Conservation (phyloP, 2,329 filamentous ascomycete genomes). For the Aspergillus piperis region DNA sequence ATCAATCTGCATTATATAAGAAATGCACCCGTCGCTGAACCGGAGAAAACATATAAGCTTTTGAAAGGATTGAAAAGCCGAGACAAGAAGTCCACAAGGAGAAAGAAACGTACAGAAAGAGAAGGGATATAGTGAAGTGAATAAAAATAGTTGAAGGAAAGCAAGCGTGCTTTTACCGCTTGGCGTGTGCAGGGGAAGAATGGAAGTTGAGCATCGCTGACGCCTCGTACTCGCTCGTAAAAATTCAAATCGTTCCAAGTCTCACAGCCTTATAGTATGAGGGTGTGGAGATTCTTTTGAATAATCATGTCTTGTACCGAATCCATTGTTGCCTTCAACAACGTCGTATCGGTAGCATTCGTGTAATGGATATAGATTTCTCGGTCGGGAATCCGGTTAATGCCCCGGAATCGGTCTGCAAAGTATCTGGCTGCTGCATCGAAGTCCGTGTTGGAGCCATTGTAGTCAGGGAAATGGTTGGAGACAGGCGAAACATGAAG, state of each 20-base stretch:
- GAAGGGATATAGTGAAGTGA: background rate
- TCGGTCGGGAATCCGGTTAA: conserved; percentile 65
- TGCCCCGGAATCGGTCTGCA: conserved; percentile 74
- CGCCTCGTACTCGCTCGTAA: conserved; percentile 23
- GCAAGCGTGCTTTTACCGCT: conserved; percentile 21
- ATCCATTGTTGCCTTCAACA: conserved; percentile 83
- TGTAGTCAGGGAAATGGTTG: conserved; percentile 77
- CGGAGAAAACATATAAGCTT: conserved; percentile 24
- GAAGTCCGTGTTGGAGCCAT: conserved; percentile 69
- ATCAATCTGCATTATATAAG: conserved; percentile 37
- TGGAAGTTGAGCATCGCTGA: conserved; percentile 18
- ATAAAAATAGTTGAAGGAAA: background rate
- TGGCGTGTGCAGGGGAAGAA: conserved; percentile 20
- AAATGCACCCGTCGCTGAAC: conserved; percentile 29
- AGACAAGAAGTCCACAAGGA: conserved; percentile 13
- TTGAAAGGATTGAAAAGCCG: conserved; percentile 13
- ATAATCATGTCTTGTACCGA: conserved; percentile 88
- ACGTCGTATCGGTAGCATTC: conserved; percentile 66
- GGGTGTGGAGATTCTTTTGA: conserved; percentile 76
- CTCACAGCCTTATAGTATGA: conserved; percentile 60
- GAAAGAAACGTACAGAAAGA: conserved; percentile 9
- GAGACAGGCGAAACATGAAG: conserved; percentile 69
- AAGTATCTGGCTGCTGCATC: conserved; percentile 79
- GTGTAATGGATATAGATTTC: conserved; percentile 63
- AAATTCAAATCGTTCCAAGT: conserved; percentile 12